A percentile compares a stretch with the other conserved stretches of the same genome.
phyloP scores from a whole-genome alignment of 352 stramenopile genomes.

The Pythium dissimile region DNA sequence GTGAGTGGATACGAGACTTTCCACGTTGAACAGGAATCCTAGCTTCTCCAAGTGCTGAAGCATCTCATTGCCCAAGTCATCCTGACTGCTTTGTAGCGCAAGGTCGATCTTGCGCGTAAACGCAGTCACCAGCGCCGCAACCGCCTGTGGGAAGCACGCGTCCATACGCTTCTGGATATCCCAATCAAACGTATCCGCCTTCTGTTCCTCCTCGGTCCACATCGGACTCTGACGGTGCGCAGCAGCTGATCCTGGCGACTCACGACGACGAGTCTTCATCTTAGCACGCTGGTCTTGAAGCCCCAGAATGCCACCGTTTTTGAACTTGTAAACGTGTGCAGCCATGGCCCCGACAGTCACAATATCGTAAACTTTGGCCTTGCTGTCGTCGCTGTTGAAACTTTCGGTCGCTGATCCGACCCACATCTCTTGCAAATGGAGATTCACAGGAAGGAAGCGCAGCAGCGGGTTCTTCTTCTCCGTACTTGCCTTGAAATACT shows the following conservation, averaged over 20 bases:
- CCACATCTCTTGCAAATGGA: constrained; percentile 87
- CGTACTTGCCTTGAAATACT: constrained; percentile 85
- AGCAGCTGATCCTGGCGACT: constrained; percentile 36
- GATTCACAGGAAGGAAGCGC: constrained; percentile 81
- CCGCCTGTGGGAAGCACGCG: constrained; percentile 77
- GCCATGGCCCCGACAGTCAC: constrained; percentile 86
- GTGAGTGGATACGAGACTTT: constrained; percentile 82
- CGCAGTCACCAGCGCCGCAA: constrained; percentile 72
- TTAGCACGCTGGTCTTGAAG: constrained; percentile 73
- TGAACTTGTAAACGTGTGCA: constrained; percentile 87
- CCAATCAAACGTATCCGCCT: constrained; percentile 73
- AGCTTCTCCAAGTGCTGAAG: constrained; percentile 76
- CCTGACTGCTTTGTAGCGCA: constrained; percentile 49
- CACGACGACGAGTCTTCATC: constrained; percentile 56
- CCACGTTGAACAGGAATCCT: constrained; percentile 80
- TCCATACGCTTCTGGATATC: constrained; percentile 81
- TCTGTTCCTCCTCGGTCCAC: constrained; percentile 83
- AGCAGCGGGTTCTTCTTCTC: constrained; percentile 82
- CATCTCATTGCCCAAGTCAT: constrained; percentile 51
- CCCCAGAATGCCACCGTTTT: constrained; percentile 76
- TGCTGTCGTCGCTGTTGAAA: constrained; percentile 23
- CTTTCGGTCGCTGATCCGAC: constrained; percentile 43
- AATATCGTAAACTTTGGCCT: constrained; percentile 72
- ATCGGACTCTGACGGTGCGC: constrained; percentile 63
- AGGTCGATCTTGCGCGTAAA: constrained; percentile 82